phyloP scores from a whole-genome alignment of 441 rosid species.

The Brassica balearica region DNA sequence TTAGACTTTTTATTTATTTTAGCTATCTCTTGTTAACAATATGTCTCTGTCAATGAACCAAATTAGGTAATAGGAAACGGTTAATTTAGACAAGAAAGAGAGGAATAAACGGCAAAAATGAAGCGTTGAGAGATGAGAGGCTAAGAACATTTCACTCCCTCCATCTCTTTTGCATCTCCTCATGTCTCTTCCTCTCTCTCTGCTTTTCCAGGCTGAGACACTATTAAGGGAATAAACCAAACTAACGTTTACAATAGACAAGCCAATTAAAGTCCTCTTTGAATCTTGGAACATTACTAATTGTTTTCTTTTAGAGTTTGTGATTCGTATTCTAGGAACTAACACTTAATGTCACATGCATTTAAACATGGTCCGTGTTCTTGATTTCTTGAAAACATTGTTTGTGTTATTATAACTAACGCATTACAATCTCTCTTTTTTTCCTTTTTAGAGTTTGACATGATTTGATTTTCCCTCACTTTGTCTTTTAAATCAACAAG shows the following conservation, averaged over 20 bases:
- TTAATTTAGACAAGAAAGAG: constrained; percentile 36
- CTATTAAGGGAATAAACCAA: constrained; percentile 33
- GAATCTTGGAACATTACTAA: constrained; percentile 30
- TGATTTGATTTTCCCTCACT: constrained; percentile 28
- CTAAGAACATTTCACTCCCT: constrained; percentile 40
- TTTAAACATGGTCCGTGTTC: constrained; percentile 34
- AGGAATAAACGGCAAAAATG: constrained; percentile 40
- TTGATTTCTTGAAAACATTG: constrained; percentile 9
- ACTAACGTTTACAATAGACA: constrained; percentile 36
- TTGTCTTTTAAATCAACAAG: constrained; percentile 21
- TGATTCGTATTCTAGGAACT: constrained; percentile 22
- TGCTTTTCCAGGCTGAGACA: constrained; percentile 33
- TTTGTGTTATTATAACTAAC: constrained; percentile 2
- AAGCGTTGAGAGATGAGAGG: constrained; percentile 38
- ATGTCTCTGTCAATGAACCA: constrained; percentile 38
- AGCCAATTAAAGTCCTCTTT: constrained; percentile 27
- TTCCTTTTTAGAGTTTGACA: constrained; percentile 34
- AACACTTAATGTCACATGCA: constrained; percentile 22
- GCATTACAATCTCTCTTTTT: constrained; percentile 24
- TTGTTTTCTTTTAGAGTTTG: constrained; percentile 11
- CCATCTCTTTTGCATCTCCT: constrained; percentile 49
- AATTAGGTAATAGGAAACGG: constrained; percentile 24
- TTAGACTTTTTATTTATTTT: neutral
- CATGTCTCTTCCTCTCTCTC: constrained; percentile 34
- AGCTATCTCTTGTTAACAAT: constrained; percentile 18